phyloP scores from a whole-genome alignment of 768 basidiomycete genomes.

The Chiua virens region DNA sequence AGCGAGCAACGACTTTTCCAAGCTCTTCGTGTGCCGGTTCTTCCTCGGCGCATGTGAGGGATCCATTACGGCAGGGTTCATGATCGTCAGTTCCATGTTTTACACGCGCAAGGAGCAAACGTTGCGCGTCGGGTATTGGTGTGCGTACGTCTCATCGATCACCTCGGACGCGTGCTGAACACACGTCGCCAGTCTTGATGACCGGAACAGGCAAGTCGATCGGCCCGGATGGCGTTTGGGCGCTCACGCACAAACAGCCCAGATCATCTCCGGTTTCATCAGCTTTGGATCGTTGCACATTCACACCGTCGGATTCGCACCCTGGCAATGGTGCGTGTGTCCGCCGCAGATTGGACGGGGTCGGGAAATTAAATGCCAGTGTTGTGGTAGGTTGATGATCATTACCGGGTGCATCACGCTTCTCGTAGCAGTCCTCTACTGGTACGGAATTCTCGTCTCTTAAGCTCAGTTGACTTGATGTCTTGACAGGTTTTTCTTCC shows the following conservation, averaged over 20 bases:
- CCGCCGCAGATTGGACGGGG: neutral
- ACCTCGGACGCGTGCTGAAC: neutral
- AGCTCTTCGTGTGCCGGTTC: conserved; percentile 60
- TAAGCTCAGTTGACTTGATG: neutral
- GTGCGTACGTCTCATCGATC: conserved; percentile 39
- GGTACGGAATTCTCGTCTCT: conserved; percentile 34
- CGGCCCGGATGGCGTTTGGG: neutral
- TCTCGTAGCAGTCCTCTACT: conserved; percentile 50
- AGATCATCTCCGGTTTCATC: conserved; percentile 68
- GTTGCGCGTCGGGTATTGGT: conserved; percentile 71
- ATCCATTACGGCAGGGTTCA: conserved; percentile 69
- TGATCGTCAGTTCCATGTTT: conserved; percentile 79
- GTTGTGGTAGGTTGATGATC: conserved; percentile 58
- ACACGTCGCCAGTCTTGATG: conserved; percentile 55
- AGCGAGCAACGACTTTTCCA: conserved; percentile 69
- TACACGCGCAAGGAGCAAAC: conserved; percentile 74
- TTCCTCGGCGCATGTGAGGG: conserved; percentile 75
- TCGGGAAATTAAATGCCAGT: neutral
- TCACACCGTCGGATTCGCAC: conserved; percentile 52
- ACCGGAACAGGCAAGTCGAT: conserved; percentile 58
- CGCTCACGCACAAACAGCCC: conserved; percentile 41
- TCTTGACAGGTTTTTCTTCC: conserved; percentile 58
- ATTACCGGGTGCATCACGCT: conserved; percentile 65
- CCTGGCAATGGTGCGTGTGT: conserved; percentile 65
- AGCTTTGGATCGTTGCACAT: conserved; percentile 69